These are phyloP conservation scores for Vigna nakashimae DNA, from an alignment of 306 rosid genomes.

Conservation along the genomic window DNA sequence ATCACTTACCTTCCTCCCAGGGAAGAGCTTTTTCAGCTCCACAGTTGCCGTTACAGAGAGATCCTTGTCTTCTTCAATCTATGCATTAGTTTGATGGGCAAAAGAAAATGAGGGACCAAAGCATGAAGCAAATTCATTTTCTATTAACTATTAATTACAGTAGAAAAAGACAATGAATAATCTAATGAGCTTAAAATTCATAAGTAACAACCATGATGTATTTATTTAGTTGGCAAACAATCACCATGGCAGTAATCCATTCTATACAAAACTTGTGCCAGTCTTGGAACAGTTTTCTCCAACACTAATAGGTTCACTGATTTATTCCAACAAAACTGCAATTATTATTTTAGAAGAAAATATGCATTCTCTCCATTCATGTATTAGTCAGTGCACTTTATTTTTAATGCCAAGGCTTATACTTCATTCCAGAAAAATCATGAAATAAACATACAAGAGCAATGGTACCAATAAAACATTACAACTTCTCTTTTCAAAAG, in stretches of 20 bases:
- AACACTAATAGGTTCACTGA: conserved; percentile 11
- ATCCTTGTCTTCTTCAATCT: conserved; percentile 88
- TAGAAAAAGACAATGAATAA: not conserved
- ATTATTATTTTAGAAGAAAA: not conserved
- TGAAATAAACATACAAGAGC: conserved; percentile 15
- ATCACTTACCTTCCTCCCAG: conserved; percentile 66
- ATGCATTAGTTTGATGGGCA: conserved; percentile 31
- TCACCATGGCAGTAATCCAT: conserved; percentile 25
- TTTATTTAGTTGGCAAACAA: conserved; percentile 25
- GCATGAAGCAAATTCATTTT: conserved; percentile 28
- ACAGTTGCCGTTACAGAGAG: conserved; percentile 65
- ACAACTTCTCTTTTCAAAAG: not conserved
- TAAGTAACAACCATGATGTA: conserved; percentile 5
- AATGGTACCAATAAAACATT: conserved; percentile 1
- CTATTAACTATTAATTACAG: not conserved
- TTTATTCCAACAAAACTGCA: conserved; percentile 14
- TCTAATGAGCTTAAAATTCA: conserved; percentile 22
- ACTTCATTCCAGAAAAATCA: conserved; percentile 9
- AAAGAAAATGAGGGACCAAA: conserved; percentile 32
- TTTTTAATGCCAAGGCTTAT: conserved; percentile 5
- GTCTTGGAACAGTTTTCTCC: conserved; percentile 1
- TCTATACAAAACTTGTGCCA: not conserved
- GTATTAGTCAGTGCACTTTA: conserved; percentile 3
- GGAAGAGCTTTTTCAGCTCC: conserved; percentile 77
- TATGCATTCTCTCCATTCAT: not conserved